Base-by-base conservation (phyloP, 2,329 filamentous ascomycete genomes). In the Neocatenulostroma microsporum region DNA sequence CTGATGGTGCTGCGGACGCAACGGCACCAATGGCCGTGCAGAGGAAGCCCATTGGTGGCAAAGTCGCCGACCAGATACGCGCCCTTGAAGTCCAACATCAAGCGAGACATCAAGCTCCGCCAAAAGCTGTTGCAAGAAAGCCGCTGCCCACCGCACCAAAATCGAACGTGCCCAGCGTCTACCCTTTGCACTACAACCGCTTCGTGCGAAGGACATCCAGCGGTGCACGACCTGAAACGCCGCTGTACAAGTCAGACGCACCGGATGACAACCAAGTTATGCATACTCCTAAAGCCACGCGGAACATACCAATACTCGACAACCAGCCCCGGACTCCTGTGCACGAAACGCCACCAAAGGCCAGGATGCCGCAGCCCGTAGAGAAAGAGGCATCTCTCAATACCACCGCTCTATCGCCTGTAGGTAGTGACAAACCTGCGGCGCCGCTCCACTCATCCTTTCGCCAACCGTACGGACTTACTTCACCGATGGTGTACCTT, bases 121-220 rank as follows among this genome's bases (percentile, higher is more conserved):
- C n/a, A 19, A 17, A 32, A 12, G 14, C 26, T 14, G 28, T 19
- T 19, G 17, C 17, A 19, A 30, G 18, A 30, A 10, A 30, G 8
- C 14, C 18, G 28, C 14, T 31, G n/a, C 49, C 51, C 9, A 25
- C 51, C 8, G n/a, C n/a, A n/a, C n/a, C n/a, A n/a, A n/a, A n/a
- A n/a, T n/a, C n/a, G n/a, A n/a, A n/a, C n/a, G n/a, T n/a, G n/a
- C n/a, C n/a, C n/a, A n/a, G n/a, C n/a, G 45, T 56, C 9, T 56
- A 50, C 32, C 54, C 54, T 2, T 32, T 55, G 21, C 54, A 53
- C 27, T 39, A 54, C 15, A 46, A 44, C 18, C 47, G 44, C 4
- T 55, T 55, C 25, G 39, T 37, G 8, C 40, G 54, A 11, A 41
- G 54, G 32, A 41, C 41, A 11, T 39, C 45, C 30, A 44, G 43